These are phyloP conservation scores for Euphorbia corollata DNA, from an alignment of 441 rosid genomes.

Conservation along the genomic window DNA sequence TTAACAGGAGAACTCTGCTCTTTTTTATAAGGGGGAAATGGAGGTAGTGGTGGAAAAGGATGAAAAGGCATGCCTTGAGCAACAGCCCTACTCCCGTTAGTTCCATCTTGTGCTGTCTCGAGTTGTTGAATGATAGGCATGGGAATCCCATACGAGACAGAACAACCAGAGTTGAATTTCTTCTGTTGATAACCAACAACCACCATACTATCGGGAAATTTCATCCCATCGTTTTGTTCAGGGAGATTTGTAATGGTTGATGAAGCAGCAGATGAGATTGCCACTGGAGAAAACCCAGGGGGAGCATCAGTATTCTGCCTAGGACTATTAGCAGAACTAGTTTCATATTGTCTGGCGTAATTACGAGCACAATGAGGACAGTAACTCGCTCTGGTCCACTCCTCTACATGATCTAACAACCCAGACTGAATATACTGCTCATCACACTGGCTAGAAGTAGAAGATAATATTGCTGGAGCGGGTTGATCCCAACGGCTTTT, in stretches of 20 bases:
- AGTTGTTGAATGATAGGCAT: slow-evolving; percentile 50
- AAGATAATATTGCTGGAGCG: slow-evolving; percentile 31
- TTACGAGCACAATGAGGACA: slow-evolving; percentile 23
- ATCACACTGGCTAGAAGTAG: too few relatives aligned
- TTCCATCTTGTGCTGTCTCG: slow-evolving; percentile 46
- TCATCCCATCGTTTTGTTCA: slow-evolving; percentile 21
- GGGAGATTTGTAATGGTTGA: slow-evolving; percentile 25
- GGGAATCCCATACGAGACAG: slow-evolving; percentile 86
- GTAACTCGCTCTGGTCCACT: slow-evolving; percentile 20
- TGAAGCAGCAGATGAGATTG: slow-evolving; percentile 30
- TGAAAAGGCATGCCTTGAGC: slow-evolving; percentile 86
- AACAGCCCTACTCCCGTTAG: slow-evolving; percentile 44
- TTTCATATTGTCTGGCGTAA: slow-evolving; percentile 24
- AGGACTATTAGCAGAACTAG: slow-evolving; percentile 21
- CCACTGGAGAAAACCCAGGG: slow-evolving; percentile 63
- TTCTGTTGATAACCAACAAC: slow-evolving; percentile 46
- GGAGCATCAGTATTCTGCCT: slow-evolving; percentile 47
- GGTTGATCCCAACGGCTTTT: slow-evolving; percentile 99
- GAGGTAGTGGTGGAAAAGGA: slow-evolving; percentile 90
- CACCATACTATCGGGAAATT: too few relatives aligned
- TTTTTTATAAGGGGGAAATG: slow-evolving; percentile 39
- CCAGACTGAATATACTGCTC: too few relatives aligned
- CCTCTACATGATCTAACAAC: slow-evolving; percentile 21
- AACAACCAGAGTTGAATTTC: slow-evolving; percentile 54
- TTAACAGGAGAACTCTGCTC: slow-evolving; percentile 24